Conservation (phyloP, 352 stramenopile species). For the Pythium brassicae region DNA sequence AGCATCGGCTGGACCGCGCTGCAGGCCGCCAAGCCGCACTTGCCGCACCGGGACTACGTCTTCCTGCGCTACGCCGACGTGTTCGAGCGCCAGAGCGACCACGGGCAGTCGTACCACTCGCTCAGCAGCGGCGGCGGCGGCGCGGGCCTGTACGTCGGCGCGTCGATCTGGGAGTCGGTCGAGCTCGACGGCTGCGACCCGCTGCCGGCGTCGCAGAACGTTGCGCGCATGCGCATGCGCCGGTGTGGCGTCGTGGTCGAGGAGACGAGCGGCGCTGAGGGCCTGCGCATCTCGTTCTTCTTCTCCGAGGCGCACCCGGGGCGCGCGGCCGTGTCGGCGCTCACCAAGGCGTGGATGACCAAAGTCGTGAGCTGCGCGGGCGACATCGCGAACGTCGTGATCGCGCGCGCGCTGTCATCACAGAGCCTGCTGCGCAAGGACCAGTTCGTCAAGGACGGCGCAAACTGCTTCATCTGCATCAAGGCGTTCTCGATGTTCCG, state of each 20-base stretch:
- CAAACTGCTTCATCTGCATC: constrained; percentile 64
- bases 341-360: constrained; percentile 80
- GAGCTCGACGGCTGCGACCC: constrained; percentile 75
- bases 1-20: constrained; percentile 82
- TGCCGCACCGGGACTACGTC: constrained; percentile 86
- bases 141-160: constrained; percentile 66
- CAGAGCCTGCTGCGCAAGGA: constrained; percentile 68
- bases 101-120: constrained; percentile 49
- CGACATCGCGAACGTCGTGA: constrained; percentile 60
- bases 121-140: constrained; percentile 21
- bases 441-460: constrained; percentile 75
- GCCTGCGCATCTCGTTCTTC: constrained; percentile 65
- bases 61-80: constrained; percentile 77
- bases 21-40: constrained; percentile 74
- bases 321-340: constrained; percentile 56
- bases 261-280: constrained; percentile 52
- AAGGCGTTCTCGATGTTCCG: constrained; percentile 76
- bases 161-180: constrained; percentile 83
- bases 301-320: constrained; percentile 74
- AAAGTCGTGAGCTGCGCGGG: constrained; percentile 73
- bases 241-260: constrained; percentile 79
- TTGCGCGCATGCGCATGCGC: constrained; percentile 75
- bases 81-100: constrained; percentile 68
- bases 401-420: constrained; percentile 56
- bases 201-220: constrained; percentile 68